phyloP scores from a whole-genome alignment of 177 flowering plant species.

The Vitis hybrid region DNA sequence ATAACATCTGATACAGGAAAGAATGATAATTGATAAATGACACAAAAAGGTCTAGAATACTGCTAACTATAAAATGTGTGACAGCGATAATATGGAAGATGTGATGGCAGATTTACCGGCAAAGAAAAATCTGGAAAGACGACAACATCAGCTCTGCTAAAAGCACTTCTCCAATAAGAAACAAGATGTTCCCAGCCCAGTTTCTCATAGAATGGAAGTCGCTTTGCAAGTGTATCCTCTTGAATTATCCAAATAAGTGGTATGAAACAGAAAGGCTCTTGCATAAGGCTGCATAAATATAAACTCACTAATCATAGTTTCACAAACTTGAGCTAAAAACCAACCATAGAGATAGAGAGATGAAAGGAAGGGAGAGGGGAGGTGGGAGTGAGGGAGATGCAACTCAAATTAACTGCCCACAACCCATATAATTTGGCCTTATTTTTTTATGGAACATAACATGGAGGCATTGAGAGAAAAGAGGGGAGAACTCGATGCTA shows the following conservation, averaged over 20 bases:
- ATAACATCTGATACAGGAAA: conserved; percentile 72
- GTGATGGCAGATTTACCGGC: conserved; percentile 49
- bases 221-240: conserved; percentile 79
- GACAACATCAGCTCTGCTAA: conserved; percentile 75
- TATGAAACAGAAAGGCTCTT: conserved; percentile 93
- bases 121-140: conserved; percentile 80
- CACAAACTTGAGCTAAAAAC: conserved; percentile 1
- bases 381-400: background rate
- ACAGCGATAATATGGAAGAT: background rate
- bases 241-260: conserved; percentile 92
- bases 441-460: too few species aligned
- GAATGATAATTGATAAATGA: conserved; percentile 19
- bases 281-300: conserved; percentile 97
- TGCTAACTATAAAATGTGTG: background rate
- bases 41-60: background rate
- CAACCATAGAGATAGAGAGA: background rate
- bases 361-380: background rate
- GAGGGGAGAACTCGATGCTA: too few species aligned
- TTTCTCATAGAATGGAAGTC: conserved; percentile 62
- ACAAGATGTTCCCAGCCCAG: conserved; percentile 64
- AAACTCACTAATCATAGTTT: conserved; percentile 45
- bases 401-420: background rate
- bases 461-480: too few species aligned
- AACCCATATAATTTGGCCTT: too few species aligned
- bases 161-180: conserved; percentile 70